phyloP scores from a whole-genome alignment of 805 yeast genomes.

The Metschnikowia sp. region DNA sequence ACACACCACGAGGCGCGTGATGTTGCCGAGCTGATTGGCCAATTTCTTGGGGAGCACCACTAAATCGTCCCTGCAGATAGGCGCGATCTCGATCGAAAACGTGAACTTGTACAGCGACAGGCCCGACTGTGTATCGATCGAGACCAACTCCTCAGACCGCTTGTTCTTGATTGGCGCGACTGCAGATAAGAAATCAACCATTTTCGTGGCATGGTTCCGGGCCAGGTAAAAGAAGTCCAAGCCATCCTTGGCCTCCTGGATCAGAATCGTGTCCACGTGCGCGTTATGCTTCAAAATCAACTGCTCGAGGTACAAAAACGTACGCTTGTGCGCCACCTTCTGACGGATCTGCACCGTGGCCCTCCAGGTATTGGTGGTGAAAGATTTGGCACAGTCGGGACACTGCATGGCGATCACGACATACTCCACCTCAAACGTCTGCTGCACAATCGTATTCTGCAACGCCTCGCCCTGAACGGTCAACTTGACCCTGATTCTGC shows the following conservation, averaged over 20 bases:
- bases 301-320: constrained; percentile 93
- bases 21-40: constrained; percentile 80
- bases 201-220: constrained; percentile 87
- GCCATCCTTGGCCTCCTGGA: constrained; percentile 91
- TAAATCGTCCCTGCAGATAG: constrained; percentile 94
- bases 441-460: constrained; percentile 88
- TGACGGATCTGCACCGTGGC: constrained; percentile 97
- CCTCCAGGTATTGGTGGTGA: constrained; percentile 96
- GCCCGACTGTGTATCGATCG: constrained; percentile 90
- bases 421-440: constrained; percentile 90
- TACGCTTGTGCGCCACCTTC: constrained; percentile 94
- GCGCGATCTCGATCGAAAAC: constrained; percentile 89
- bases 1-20: constrained; percentile 79
- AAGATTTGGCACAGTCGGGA: constrained; percentile 97
- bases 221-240: constrained; percentile 88
- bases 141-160: constrained; percentile 86
- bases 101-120: constrained; percentile 85
- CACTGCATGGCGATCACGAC: constrained; percentile 95
- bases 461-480: constrained; percentile 98
- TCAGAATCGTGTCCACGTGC: constrained; percentile 89
- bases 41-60: constrained; percentile 86
- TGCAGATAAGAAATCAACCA: constrained; percentile 83
- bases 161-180: constrained; percentile 83
- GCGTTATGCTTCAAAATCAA: constrained; percentile 89
- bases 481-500: constrained; percentile 85